These are phyloP conservation scores for Yamadazyma kanchanaburiensis DNA, from an alignment of 1,139 yeast species.

Conservation along the genomic window DNA sequence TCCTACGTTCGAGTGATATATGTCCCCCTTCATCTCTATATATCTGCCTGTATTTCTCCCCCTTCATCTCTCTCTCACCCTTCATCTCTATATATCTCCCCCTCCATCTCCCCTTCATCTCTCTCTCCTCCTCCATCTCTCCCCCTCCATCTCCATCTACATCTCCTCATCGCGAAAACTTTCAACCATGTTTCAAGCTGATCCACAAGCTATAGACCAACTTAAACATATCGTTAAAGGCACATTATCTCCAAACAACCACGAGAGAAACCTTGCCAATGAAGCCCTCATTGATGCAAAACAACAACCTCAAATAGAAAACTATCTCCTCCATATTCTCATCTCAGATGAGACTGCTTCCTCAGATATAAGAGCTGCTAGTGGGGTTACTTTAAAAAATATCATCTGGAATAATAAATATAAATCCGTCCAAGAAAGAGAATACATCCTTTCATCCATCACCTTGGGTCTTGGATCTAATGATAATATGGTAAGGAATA, in stretches of 20 bases:
- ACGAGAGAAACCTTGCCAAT: constrained; percentile 57
- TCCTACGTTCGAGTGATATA: too few species aligned
- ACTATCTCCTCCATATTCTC: constrained; percentile 70
- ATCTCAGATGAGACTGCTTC: constrained; percentile 46
- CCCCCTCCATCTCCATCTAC: background rate
- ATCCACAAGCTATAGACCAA: constrained; percentile 57
- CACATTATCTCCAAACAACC: constrained; percentile 57
- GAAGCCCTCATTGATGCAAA: constrained; percentile 69
- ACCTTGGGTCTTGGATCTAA: constrained; percentile 64
- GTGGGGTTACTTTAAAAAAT: constrained; percentile 84
- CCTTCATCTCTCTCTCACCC: background rate
- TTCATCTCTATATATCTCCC: constrained; percentile 1
- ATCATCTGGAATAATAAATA: constrained; percentile 41
- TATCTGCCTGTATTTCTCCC: background rate
- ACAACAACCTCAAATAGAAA: constrained; percentile 69
- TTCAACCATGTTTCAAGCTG: constrained; percentile 52
- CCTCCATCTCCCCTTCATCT: background rate
- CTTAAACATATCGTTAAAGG: constrained; percentile 61
- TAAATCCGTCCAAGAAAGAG: constrained; percentile 32
- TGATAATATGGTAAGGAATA: constrained; percentile 68
- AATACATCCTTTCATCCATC: constrained; percentile 59
- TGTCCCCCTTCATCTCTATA: constrained; percentile 1
- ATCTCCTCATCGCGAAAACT: constrained; percentile 1
- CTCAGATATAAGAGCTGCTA: constrained; percentile 75
- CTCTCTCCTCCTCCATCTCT: constrained; percentile 3